Conservation (phyloP, 2,329 filamentous ascomycete species). For the Phyllosticta citribraziliensis region DNA sequence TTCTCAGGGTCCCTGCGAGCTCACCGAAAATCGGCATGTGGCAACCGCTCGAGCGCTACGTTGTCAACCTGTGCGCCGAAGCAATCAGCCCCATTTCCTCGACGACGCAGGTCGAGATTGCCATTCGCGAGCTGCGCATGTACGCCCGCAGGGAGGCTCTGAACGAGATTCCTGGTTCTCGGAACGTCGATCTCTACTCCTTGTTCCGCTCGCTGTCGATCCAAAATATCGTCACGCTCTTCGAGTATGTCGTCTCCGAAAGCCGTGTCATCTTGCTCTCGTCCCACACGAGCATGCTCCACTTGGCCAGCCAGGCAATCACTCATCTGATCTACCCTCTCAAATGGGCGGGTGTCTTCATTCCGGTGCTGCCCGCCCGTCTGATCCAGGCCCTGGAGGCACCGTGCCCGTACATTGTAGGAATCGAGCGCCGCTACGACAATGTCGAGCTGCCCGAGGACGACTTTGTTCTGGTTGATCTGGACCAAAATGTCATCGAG, state of each 20-base stretch:
- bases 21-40: conserved; percentile 87
- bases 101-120: conserved; percentile 89
- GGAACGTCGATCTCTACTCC: conserved; percentile 86
- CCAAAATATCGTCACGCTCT: conserved; percentile 82
- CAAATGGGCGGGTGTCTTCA: conserved; percentile 89
- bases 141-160: conserved; percentile 87
- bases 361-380: conserved; percentile 79
- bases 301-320: conserved; percentile 82
- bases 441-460: conserved; percentile 80
- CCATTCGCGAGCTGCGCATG: conserved; percentile 77
- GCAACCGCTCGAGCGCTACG: conserved; percentile 94
- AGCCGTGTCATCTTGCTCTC: conserved; percentile 94
- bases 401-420: conserved; percentile 93
- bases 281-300: conserved; percentile 91
- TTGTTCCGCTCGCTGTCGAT: conserved; percentile 84
- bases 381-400: conserved; percentile 86
- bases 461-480: conserved; percentile 81
- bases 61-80: conserved; percentile 93
- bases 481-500: conserved; percentile 85
- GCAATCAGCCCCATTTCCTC: conserved; percentile 86
- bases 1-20: conserved; percentile 74
- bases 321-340: conserved; percentile 79
- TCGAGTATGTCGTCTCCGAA: conserved; percentile 88
- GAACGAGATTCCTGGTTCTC: conserved; percentile 87
- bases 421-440: conserved; percentile 87